Base-by-base conservation (phyloP, 805 yeast genomes). In the Tetrapisispora pingtungensis region DNA sequence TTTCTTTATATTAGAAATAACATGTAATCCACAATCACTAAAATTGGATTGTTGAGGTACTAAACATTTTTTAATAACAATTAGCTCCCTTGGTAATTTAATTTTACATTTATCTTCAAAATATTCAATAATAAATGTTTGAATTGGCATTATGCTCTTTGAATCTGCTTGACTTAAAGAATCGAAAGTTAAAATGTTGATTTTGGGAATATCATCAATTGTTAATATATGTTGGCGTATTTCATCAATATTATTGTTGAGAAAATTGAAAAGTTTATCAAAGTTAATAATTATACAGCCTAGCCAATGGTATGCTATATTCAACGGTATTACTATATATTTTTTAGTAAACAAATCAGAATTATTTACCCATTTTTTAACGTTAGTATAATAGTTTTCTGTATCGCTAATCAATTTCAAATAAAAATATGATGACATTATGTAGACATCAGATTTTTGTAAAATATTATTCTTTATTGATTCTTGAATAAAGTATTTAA, bases 1-100 rank as follows among this genome's bases (percentile, higher is more conserved):
- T 49, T 73, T 76, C 45, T 69, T 68, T 12, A 81, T 72, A 54
- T 84, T 88, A 53, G 80, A 81, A 14, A 93, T 80, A 1, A 90
- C 85, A 64, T 85, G 96, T 19, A 93, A 77, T 1, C 98, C 98
- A 66, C 98, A 93, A 61, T 93, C 98, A 58, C 89, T 85, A 64
- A 81, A 79, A 59, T 93, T 93, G 24, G 80, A 78, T 57, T 93
- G 98, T 47, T 73, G 78, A 1, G 96, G 96, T 1, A 87, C 93
- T 4, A 68, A 57, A 3, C 80, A 78, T 10, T 68, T 61, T 42
- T 67, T 59, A 38, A 77, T 64, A 33, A 70, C 60, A 18, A 89
- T 74, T 36, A 68, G 70, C 5, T 65, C 60, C 10, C 67, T 67
- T n/a, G 65, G 64, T 2, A 88, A 54, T 0, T 66, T 69, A 10